A percentile compares a stretch with the other conserved stretches of the same genome.
These are phyloP conservation scores for Solanum hybrid DNA, from an alignment of 305 asterid species.

Conservation along the genomic window DNA sequence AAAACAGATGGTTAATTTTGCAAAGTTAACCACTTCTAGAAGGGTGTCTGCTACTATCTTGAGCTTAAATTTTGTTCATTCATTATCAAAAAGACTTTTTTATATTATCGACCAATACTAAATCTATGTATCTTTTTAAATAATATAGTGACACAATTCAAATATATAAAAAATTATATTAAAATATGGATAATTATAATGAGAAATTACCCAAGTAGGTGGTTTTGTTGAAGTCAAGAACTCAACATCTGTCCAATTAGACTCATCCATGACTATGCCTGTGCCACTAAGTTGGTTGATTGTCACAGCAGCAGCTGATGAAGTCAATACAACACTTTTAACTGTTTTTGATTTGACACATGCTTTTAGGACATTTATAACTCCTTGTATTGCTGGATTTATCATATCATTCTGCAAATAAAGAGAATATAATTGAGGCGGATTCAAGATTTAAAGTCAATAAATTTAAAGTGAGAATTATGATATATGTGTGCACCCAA, in stretches of 20 bases:
- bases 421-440: not conserved
- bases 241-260: conserved; percentile 12
- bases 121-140: too few species aligned
- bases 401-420: conserved; percentile 13
- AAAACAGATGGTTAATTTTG: too few species aligned
- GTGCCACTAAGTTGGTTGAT: not conserved
- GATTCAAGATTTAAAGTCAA: not conserved
- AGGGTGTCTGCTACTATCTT: too few species aligned
- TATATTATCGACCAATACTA: too few species aligned
- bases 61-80: too few species aligned
- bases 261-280: conserved; percentile 8
- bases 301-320: conserved; percentile 17
- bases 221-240: conserved; percentile 10
- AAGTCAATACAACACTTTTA: conserved; percentile 13
- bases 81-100: too few species aligned
- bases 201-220: conserved; percentile 15
- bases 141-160: not conserved
- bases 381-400: conserved; percentile 16
- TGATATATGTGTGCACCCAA: too few species aligned
- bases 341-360: conserved; percentile 8
- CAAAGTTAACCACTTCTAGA: too few species aligned
- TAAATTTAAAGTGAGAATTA: not conserved
- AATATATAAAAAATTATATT: not conserved
- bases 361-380: conserved; percentile 4
- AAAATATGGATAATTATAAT: not conserved